These are phyloP conservation scores for Psilocybe tampanensis DNA, from an alignment of 768 basidiomycete genomes.

Conservation along the genomic window DNA sequence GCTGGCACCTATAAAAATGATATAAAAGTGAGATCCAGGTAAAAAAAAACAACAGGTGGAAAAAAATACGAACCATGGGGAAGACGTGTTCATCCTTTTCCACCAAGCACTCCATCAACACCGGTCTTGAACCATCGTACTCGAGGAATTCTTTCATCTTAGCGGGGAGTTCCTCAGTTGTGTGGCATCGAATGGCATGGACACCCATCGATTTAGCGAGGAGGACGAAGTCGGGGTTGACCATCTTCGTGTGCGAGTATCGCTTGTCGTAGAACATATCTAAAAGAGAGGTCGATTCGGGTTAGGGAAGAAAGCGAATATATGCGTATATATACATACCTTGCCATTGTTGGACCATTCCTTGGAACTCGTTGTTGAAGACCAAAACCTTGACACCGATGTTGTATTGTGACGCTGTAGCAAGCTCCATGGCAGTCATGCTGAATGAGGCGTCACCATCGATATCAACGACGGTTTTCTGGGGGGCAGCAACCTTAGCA, in stretches of 20 bases:
- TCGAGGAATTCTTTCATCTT: constrained; percentile 99
- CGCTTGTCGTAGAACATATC: constrained; percentile 96
- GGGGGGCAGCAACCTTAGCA: constrained; percentile 93
- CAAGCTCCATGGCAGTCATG: constrained; percentile 99
- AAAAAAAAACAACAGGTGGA: constrained; percentile 11
- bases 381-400: constrained; percentile 96
- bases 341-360: constrained; percentile 99
- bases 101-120: constrained; percentile 90
- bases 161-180: constrained; percentile 74
- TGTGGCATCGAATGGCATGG: constrained; percentile 81
- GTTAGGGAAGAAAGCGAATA: constrained; percentile 1
- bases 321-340: constrained; percentile 47
- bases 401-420: constrained; percentile 86
- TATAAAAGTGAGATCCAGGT: constrained; percentile 7
- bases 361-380: constrained; percentile 97
- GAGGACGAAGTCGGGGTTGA: constrained; percentile 91
- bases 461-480: constrained; percentile 93
- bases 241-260: constrained; percentile 97
- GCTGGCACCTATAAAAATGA: constrained; percentile 68
- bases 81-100: constrained; percentile 86
- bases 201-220: constrained; percentile 92
- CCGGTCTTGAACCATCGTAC: constrained; percentile 84
- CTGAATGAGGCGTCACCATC: constrained; percentile 99
- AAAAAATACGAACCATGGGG: constrained; percentile 68
- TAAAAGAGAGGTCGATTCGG: constrained; percentile 66